A percentile compares a stretch with the other conserved stretches of the same genome.
phyloP scores from a whole-genome alignment of 2,329 filamentous ascomycete species.

The Aspergillus floridensis region DNA sequence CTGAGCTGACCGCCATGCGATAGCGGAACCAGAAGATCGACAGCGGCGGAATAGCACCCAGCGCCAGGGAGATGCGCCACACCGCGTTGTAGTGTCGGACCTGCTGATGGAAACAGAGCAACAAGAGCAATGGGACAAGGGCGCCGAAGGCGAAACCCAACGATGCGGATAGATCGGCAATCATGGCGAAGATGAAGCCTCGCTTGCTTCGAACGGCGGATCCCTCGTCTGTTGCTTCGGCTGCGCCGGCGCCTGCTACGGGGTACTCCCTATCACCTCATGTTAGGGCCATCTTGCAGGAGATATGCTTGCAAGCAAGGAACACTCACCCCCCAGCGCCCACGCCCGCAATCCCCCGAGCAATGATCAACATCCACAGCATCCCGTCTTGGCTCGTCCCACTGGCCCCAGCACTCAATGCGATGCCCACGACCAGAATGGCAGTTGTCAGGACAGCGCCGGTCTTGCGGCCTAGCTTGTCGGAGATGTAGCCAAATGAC shows the following conservation, averaged over 20 bases:
- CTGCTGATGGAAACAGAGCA: constrained; percentile 49
- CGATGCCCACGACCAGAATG: constrained; percentile 49
- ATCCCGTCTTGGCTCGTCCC: constrained; percentile 38
- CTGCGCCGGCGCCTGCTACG: constrained; percentile 47
- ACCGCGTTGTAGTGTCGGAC: constrained; percentile 44
- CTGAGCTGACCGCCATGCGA: constrained; percentile 52
- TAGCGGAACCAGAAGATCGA: constrained; percentile 55
- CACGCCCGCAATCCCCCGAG: constrained; percentile 46
- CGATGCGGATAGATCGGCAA: constrained; percentile 51
- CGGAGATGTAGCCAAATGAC: constrained; percentile 52
- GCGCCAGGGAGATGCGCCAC: constrained; percentile 52
- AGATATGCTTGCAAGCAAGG: too few relatives aligned
- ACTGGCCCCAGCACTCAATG: constrained; percentile 48
- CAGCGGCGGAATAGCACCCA: constrained; percentile 52
- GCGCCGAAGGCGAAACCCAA: constrained; percentile 54
- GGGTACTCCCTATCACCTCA: constrained; percentile 48
- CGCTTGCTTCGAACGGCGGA: constrained; percentile 45
- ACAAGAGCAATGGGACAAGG: constrained; percentile 51
- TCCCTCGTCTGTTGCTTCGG: constrained; percentile 55
- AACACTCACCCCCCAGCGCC: constrained; percentile 37
- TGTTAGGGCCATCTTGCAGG: background rate
- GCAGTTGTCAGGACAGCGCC: constrained; percentile 50
- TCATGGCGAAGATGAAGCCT: constrained; percentile 58
- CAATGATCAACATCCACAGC: constrained; percentile 40
- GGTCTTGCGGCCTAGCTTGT: constrained; percentile 50